These are phyloP conservation scores for Trichoderma sp. DNA, from an alignment of 2,329 filamentous ascomycete species.

Conservation along the genomic window DNA sequence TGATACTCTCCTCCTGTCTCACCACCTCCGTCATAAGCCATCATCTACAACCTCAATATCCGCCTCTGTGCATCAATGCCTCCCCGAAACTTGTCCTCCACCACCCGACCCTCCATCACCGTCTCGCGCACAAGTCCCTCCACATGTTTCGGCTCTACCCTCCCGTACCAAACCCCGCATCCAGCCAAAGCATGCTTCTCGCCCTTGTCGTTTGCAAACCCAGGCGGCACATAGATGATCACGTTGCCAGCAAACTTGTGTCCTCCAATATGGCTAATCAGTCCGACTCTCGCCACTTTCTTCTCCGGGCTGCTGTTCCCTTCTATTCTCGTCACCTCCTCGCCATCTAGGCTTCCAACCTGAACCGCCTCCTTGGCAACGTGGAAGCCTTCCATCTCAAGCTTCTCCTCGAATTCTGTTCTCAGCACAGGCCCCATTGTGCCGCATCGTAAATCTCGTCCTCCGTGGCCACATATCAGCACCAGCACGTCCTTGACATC, in stretches of 20 bases:
- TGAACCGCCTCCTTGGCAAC: conserved; percentile 53
- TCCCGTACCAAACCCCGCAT: conserved; percentile 80
- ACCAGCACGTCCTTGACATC: conserved; percentile 72
- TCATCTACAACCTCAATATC: conserved; percentile 51
- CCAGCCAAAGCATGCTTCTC: conserved; percentile 64
- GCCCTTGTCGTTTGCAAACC: conserved; percentile 45
- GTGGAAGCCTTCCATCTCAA: conserved; percentile 54
- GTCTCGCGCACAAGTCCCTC: conserved; percentile 77
- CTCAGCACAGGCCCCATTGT: conserved; percentile 74
- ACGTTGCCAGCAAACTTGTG: conserved; percentile 88
- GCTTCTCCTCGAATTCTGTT: conserved; percentile 67
- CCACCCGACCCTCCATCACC: conserved; percentile 66
- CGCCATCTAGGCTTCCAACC: conserved; percentile 31
- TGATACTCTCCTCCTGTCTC: neutral
- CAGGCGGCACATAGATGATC: conserved; percentile 75
- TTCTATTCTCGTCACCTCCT: conserved; percentile 32
- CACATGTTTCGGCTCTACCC: conserved; percentile 74
- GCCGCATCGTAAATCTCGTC: conserved; percentile 81
- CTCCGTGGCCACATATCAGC: conserved; percentile 85
- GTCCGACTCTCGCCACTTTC: conserved; percentile 62
- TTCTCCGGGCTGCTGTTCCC: conserved; percentile 31
- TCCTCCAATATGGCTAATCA: conserved; percentile 80
- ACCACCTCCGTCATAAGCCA: neutral
- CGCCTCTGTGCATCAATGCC: conserved; percentile 62
- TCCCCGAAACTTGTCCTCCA: conserved; percentile 73